Evolutionary conservation across 2,329 filamentous ascomycete species (phyloP).

Genomic region (Aspergillus ochraceus): DNA sequence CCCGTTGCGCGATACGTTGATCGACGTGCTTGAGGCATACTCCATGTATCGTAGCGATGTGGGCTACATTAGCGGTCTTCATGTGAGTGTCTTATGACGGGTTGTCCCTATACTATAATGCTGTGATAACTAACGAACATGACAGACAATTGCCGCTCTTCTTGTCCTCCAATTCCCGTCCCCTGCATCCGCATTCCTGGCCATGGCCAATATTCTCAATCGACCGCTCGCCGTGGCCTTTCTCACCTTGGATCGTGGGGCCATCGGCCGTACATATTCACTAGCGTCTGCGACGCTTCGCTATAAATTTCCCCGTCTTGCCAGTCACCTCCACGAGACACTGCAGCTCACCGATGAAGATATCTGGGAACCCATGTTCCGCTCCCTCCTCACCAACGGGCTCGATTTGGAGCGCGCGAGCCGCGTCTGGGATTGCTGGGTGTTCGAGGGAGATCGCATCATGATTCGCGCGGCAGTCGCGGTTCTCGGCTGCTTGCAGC

Average conservation of each 20-base stretch:
- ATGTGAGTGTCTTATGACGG: conserved; percentile 40
- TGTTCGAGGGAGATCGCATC: conserved; percentile 59
- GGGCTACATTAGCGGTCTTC: conserved; percentile 60
- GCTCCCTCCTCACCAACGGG: conserved; percentile 53
- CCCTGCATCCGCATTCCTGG: conserved; percentile 56
- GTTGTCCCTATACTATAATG: not conserved
- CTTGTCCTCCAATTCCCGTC: conserved; percentile 58
- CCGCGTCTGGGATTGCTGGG: conserved; percentile 62
- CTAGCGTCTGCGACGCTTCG: conserved; percentile 56
- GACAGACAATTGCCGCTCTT: conserved; percentile 55
- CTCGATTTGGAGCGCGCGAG: conserved; percentile 55
- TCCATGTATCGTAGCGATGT: conserved; percentile 64
- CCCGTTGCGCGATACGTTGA: conserved; percentile 55
- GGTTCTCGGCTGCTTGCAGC: conserved; percentile 43
- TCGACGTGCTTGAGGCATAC: conserved; percentile 62
- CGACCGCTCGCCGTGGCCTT: conserved; percentile 62
- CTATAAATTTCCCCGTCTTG: conserved; percentile 59
- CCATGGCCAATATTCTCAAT: conserved; percentile 62
- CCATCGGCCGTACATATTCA: conserved; percentile 56
- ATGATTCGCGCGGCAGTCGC: conserved; percentile 48
- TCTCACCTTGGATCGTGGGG: conserved; percentile 57
- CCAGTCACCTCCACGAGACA: conserved; percentile 51
- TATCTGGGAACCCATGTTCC: conserved; percentile 56
- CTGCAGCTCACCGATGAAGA: conserved; percentile 42
- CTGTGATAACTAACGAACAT: conserved; percentile 1